Percentiles rank a stretch among this genome's conserved stretches.
These are phyloP conservation scores for Vitis riparia DNA, from an alignment of 164 flowering plant genomes.

Conservation along the genomic window DNA sequence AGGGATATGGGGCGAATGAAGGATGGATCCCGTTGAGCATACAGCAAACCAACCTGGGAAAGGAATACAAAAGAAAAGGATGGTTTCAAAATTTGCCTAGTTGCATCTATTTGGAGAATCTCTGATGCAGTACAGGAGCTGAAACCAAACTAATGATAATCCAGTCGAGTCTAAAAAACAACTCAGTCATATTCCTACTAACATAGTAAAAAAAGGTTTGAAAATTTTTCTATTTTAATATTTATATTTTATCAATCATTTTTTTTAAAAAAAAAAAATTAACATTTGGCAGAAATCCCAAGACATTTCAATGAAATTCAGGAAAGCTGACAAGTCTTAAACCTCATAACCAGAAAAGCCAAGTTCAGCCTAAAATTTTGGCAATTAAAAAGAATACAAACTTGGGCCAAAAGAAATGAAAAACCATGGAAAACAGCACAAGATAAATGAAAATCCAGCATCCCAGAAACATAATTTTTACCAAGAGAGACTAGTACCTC, in stretches of 20 bases:
- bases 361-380: no score
- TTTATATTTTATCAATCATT: background rate
- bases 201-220: background rate
- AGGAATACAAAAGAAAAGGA: background rate
- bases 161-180: background rate
- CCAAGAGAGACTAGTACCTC: constrained; percentile 52
- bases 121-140: background rate
- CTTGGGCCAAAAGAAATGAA: background rate
- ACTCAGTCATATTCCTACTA: background rate
- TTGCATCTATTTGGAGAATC: background rate
- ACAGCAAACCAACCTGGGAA: constrained; percentile 83
- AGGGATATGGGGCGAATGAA: constrained; percentile 75
- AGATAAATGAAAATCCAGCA: no score
- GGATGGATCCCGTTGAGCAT: constrained; percentile 89
- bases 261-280: no score
- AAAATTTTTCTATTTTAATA: background rate
- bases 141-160: background rate
- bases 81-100: background rate
- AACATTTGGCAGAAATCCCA: no score
- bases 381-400: no score
- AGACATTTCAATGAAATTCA: no score
- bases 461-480: background rate
- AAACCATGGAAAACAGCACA: no score
- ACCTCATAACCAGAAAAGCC: no score
- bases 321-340: no score